phyloP scores from a whole-genome alignment of 352 stramenopile genomes.

The Elongisporangium anandrum region DNA sequence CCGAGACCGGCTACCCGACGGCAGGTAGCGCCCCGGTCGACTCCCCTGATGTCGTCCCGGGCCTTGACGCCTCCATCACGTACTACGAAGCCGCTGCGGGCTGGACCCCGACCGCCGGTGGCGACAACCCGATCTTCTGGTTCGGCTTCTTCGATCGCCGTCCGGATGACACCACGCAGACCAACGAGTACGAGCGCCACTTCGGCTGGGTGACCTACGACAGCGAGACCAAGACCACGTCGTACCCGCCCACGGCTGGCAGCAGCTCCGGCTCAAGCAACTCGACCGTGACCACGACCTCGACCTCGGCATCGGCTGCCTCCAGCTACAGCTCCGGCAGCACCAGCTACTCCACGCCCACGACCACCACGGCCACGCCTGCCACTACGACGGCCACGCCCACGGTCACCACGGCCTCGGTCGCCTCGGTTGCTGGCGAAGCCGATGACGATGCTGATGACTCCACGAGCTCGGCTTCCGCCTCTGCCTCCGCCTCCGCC shows the following conservation, averaged over 20 bases:
- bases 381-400: neutral
- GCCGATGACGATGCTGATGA: no score
- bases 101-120: constrained; percentile 12
- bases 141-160: constrained; percentile 56
- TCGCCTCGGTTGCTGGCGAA: no score
- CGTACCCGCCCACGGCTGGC: constrained; percentile 12
- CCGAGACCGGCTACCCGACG: constrained; percentile 56
- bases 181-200: constrained; percentile 35
- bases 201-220: constrained; percentile 57
- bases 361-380: neutral
- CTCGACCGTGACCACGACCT: neutral
- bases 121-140: constrained; percentile 30
- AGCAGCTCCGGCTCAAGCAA: neutral
- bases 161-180: constrained; percentile 33
- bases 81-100: constrained; percentile 4
- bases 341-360: neutral
- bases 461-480: no score
- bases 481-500: no score
- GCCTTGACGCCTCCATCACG: constrained; percentile 18
- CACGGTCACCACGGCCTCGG: neutral
- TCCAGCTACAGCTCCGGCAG: neutral
- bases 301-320: constrained; percentile 4
- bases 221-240: constrained; percentile 32
- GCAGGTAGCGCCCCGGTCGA: constrained; percentile 25
- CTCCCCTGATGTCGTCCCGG: constrained; percentile 29